phyloP scores from a whole-genome alignment of 1,139 yeast genomes.

The Suhomyces ambrosiae region DNA sequence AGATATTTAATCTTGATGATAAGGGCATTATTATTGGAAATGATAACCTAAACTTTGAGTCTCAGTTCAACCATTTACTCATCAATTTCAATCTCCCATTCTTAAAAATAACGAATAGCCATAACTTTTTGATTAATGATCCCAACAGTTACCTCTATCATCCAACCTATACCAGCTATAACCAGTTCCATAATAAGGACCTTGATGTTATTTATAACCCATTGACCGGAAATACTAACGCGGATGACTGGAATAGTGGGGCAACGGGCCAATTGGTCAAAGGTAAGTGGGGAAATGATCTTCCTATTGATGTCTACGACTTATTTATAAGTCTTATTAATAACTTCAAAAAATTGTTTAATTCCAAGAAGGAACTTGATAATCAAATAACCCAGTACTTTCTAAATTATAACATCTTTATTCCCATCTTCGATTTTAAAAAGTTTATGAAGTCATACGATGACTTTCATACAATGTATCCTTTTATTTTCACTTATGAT shows the following conservation, averaged over 20 bases:
- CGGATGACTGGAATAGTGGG: conserved; percentile 10
- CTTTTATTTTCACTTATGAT: conserved; percentile 52
- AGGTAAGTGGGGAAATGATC: conserved; percentile 10
- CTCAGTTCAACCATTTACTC: conserved; percentile 50
- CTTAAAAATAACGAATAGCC: conserved; percentile 49
- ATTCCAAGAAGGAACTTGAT: conserved; percentile 50
- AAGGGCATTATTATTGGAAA: conserved; percentile 52
- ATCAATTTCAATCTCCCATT: conserved; percentile 50
- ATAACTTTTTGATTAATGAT: conserved; percentile 46
- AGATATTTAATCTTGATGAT: conserved; percentile 47
- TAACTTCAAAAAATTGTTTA: conserved; percentile 49
- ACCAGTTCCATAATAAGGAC: conserved; percentile 44
- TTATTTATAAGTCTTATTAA: conserved; percentile 49
- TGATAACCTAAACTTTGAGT: conserved; percentile 51
- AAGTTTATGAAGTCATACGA: conserved; percentile 60
- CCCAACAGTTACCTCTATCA: conserved; percentile 49
- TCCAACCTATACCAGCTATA: conserved; percentile 43
- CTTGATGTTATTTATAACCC: conserved; percentile 49
- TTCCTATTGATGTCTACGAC: conserved; percentile 48
- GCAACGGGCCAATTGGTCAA: conserved; percentile 2
- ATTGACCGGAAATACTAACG: conserved; percentile 30
- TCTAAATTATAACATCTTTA: conserved; percentile 55
- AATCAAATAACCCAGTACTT: conserved; percentile 55
- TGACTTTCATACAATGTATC: conserved; percentile 58
- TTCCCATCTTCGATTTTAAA: conserved; percentile 64